Base-by-base conservation (phyloP, 306 rosid genomes). In the Trifolium repens region DNA sequence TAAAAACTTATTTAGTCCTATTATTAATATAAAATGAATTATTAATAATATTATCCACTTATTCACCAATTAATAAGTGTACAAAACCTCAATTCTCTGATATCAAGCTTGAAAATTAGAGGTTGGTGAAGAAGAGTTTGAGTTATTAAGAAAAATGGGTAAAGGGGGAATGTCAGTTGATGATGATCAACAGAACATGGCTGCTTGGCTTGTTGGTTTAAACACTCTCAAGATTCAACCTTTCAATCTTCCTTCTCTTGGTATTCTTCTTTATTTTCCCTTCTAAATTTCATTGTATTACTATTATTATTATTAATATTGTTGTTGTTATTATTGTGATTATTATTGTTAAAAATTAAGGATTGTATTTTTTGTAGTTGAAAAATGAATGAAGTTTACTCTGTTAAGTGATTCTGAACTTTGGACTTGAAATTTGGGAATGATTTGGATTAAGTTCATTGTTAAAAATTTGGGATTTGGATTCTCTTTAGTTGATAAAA, bases 181-280 rank as follows among this genome's bases (percentile, higher is more conserved):
- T 26, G 88, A 61, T 67, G 65, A 78, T 60, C 84, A 74, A 70
- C 79, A 79, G 80, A 93, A 93, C 66, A 88, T 93, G 98, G 98
- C 93, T 80, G 97, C 91, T 74, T 93, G 98, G 98, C 96, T 93
- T 57, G 59, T 93, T 78, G 91, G 78, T 9, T 34, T 91, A 16
- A 89, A 93, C 85, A 81, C 64, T 39, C 93, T 93, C 71, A 91
- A 89, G 87, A 93, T 93, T 83, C 97, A 87, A 35, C 97, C 98
- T 72, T 93, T 89, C 81, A 85, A 74, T 5, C 98, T 93, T 80
- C 97, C 98, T 10, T 5, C 88, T 59, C 93, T 89, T 9, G 46
- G 46, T 42, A 42, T 42, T 42, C 13, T 9, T 42, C 46, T 42
- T 42, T 2, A 42, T 39, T 39, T 39, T 39, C 2, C 42, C 2